phyloP scores from a whole-genome alignment of 1,284 basidiomycete species.

The Meripilus lineatus region DNA sequence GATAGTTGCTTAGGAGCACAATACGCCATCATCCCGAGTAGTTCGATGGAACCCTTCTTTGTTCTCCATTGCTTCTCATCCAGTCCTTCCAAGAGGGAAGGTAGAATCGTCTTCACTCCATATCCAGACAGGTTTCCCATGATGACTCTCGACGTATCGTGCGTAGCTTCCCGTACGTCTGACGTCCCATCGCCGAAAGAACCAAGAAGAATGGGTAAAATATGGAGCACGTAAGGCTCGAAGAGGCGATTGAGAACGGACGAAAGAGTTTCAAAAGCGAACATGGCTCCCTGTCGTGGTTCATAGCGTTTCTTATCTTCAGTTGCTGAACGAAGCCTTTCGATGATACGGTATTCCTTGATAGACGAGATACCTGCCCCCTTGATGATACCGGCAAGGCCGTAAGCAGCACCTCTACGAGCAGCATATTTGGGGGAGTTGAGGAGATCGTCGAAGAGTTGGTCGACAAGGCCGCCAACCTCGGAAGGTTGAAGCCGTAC shows the following conservation, averaged over 20 bases:
- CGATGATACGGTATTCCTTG: slow-evolving; percentile 80
- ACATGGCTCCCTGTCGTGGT: slow-evolving; percentile 90
- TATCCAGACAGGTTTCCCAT: slow-evolving; percentile 96
- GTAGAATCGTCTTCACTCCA: slow-evolving; percentile 93
- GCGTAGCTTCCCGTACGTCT: slow-evolving; percentile 93
- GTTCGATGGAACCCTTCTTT: slow-evolving; percentile 96
- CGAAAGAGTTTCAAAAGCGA: slow-evolving; percentile 92
- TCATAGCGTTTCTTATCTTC: slow-evolving; percentile 91
- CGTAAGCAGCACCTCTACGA: slow-evolving; percentile 94
- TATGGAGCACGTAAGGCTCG: slow-evolving; percentile 90
- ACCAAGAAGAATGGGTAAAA: slow-evolving; percentile 82
- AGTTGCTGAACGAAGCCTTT: slow-evolving; percentile 69
- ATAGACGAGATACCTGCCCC: slow-evolving; percentile 85
- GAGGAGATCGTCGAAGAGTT: slow-evolving; percentile 74
- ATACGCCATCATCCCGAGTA: slow-evolving; percentile 99
- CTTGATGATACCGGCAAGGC: slow-evolving; percentile 88
- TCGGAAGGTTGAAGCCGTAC: slow-evolving; percentile 69
- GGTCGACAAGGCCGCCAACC: slow-evolving; percentile 68
- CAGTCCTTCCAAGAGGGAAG: slow-evolving; percentile 84
- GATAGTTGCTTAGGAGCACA: slow-evolving; percentile 96
- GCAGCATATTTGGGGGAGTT: slow-evolving; percentile 84
- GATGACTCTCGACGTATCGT: slow-evolving; percentile 90
- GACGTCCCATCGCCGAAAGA: slow-evolving; percentile 88
- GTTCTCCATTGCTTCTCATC: slow-evolving; percentile 99
- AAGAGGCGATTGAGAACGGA: slow-evolving; percentile 85